These are phyloP conservation scores for Mortierella sp. DNA, from an alignment of 371 early-diverging fungal species.

Conservation along the genomic window DNA sequence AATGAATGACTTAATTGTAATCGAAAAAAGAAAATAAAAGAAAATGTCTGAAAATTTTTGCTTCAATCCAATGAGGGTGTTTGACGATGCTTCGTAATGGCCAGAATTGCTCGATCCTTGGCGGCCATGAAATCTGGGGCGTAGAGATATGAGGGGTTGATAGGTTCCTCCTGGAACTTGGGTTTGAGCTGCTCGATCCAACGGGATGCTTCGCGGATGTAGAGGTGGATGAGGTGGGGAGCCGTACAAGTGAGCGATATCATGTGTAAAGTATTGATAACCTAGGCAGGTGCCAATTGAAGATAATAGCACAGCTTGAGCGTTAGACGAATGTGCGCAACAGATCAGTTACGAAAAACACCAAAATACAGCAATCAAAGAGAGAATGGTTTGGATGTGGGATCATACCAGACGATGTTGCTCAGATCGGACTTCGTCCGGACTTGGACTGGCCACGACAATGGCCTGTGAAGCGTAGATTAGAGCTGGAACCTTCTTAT, in stretches of 20 bases:
- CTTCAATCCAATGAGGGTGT: neutral
- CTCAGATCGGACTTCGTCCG: conserved; percentile 3
- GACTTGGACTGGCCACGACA: neutral
- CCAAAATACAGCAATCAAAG: neutral
- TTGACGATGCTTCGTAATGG: conserved; percentile 17
- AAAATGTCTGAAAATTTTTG: neutral
- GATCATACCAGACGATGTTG: conserved; percentile 19
- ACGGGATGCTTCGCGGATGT: conserved; percentile 26
- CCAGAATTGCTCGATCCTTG: conserved; percentile 32
- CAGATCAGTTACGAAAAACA: neutral
- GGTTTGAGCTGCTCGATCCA: conserved; percentile 26
- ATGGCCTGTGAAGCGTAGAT: conserved; percentile 15
- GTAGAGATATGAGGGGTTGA: conserved; percentile 18
- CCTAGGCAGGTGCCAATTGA: neutral
- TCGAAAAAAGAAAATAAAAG: conserved; percentile 7
- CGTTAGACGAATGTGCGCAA: neutral
- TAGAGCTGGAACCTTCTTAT: neutral
- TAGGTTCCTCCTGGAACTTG: conserved; percentile 15
- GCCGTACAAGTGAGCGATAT: conserved; percentile 28
- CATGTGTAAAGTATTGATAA: conserved; percentile 32
- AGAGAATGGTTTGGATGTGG: neutral
- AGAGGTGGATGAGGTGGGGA: conserved; percentile 21
- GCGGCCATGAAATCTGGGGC: conserved; percentile 11
- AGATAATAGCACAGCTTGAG: neutral
- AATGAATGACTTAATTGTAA: neutral